These are phyloP conservation scores for Schwanniomyces vanrijiae DNA, from an alignment of 805 yeast genomes.

Conservation along the genomic window DNA sequence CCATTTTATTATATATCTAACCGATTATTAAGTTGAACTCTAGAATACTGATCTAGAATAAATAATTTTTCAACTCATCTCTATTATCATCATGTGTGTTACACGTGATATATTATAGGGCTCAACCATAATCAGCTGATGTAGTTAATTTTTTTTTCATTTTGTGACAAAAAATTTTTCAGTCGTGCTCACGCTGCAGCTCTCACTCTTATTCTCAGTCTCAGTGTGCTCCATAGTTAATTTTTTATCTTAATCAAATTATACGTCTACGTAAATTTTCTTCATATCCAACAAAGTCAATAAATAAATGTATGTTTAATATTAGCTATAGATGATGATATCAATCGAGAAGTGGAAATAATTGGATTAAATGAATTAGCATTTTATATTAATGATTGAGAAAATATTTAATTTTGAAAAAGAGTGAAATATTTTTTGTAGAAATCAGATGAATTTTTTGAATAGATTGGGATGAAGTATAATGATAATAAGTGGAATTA, in stretches of 20 bases:
- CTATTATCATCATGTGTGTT: neutral
- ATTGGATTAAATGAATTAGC: neutral
- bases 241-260: neutral
- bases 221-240: neutral
- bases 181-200: constrained; percentile 3
- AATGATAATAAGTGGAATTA: neutral
- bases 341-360: neutral
- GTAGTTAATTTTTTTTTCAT: neutral
- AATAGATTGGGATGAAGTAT: neutral
- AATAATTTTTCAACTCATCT: neutral
- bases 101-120: neutral
- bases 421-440: neutral
- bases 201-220: neutral
- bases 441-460: neutral
- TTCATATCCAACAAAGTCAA: constrained; percentile 3
- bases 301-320: constrained; percentile 6
- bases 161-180: constrained; percentile 9
- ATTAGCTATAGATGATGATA: neutral
- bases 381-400: no score
- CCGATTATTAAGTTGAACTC: neutral
- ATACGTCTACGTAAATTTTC: neutral
- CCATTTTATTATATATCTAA: constrained; percentile 9
- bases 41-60: neutral
- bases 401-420: neutral
- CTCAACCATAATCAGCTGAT: neutral